These are phyloP conservation scores for Chalciporus chontae DNA, from an alignment of 768 basidiomycete species.

Conservation along the genomic window DNA sequence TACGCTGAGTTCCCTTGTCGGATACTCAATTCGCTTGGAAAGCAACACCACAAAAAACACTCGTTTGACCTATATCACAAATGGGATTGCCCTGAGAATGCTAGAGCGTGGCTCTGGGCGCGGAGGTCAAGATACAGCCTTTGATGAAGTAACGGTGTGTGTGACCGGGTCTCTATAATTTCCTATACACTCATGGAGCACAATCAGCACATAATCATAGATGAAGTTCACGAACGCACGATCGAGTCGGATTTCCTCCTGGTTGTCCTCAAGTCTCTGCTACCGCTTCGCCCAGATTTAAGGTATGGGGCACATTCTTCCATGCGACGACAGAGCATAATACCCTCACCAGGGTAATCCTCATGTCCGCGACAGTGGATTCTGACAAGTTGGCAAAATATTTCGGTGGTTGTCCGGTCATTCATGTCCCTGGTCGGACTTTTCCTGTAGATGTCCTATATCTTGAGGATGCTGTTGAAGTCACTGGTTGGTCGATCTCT, in stretches of 20 bases:
- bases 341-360: constrained; percentile 58
- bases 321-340: constrained; percentile 1
- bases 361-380: constrained; percentile 97
- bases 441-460: constrained; percentile 87
- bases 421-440: constrained; percentile 90
- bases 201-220: constrained; percentile 85
- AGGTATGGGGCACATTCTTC: constrained; percentile 47
- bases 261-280: constrained; percentile 83
- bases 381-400: constrained; percentile 84
- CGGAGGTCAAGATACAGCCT: constrained; percentile 70
- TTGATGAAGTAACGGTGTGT: constrained; percentile 91
- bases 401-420: constrained; percentile 81
- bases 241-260: constrained; percentile 98
- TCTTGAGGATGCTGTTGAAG: constrained; percentile 89
- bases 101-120: constrained; percentile 79
- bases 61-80: constrained; percentile 80
- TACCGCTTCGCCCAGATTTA: constrained; percentile 74
- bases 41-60: constrained; percentile 80
- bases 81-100: constrained; percentile 96
- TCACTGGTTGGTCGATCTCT: constrained; percentile 71
- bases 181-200: neutral
- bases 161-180: neutral
- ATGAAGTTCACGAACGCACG: constrained; percentile 96
- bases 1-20: constrained; percentile 74
- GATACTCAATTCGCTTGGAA: constrained; percentile 93